Evolutionary conservation across 768 basidiomycete genomes (phyloP).

Genomic region (Dendrothele bispora): DNA sequence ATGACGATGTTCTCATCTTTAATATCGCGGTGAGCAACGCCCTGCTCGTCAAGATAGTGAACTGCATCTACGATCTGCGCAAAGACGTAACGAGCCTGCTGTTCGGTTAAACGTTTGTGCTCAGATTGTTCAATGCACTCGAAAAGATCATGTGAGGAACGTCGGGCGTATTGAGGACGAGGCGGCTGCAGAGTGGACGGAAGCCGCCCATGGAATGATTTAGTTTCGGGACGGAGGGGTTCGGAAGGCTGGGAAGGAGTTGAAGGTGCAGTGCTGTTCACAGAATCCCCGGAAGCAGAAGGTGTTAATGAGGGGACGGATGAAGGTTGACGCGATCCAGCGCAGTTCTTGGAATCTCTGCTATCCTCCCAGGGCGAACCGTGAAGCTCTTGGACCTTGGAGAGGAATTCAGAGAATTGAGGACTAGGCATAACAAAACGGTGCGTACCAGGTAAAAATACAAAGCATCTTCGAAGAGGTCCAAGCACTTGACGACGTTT

Average conservation of each 20-base stretch:
- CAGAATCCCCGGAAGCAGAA: constrained; percentile 48
- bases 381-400: constrained; percentile 87
- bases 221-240: not conserved
- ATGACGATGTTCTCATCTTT: constrained; percentile 96
- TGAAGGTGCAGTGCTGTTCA: constrained; percentile 17
- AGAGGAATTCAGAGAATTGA: constrained; percentile 4
- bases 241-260: constrained; percentile 10
- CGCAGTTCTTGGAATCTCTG: constrained; percentile 36
- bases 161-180: constrained; percentile 54
- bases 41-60: constrained; percentile 73
- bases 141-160: constrained; percentile 89
- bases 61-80: constrained; percentile 87
- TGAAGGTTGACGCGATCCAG: constrained; percentile 27
- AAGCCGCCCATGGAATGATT: constrained; percentile 1
- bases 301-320: constrained; percentile 59
- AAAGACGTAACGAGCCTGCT: constrained; percentile 80
- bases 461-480: constrained; percentile 77
- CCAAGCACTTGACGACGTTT: constrained; percentile 81
- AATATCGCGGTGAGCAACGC: constrained; percentile 93
- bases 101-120: constrained; percentile 76
- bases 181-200: constrained; percentile 16
- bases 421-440: not conserved
- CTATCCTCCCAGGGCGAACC: constrained; percentile 77
- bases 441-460: constrained; percentile 84
- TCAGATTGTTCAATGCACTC: constrained; percentile 91